These are phyloP conservation scores for Linanthus parryae DNA, from an alignment of 148 eudicot genomes.

Conservation along the genomic window DNA sequence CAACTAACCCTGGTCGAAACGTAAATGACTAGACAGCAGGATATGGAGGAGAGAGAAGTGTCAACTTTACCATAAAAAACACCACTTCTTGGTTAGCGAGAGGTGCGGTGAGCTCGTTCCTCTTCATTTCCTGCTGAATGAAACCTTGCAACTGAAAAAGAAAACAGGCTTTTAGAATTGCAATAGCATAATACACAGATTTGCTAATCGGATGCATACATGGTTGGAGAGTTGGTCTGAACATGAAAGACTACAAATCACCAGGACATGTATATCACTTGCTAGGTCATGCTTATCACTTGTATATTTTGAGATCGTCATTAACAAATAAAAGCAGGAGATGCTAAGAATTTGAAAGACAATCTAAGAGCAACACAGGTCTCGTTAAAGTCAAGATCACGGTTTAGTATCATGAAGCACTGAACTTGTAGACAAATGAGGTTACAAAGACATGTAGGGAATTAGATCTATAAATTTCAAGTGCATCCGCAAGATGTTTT, in stretches of 20 bases:
- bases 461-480: too few relatives aligned
- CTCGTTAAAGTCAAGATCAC: too few relatives aligned
- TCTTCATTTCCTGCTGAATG: slow-evolving; percentile 48
- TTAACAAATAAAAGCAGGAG: too few relatives aligned
- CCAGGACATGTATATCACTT: not conserved
- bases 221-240: not conserved
- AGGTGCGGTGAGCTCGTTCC: slow-evolving; percentile 41
- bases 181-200: not conserved
- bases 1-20: not conserved
- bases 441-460: too few relatives aligned
- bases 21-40: not conserved
- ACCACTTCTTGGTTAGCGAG: slow-evolving; percentile 65
- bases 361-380: too few relatives aligned
- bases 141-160: slow-evolving; percentile 58
- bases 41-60: slow-evolving; percentile 1
- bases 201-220: not conserved
- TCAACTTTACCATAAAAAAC: slow-evolving; percentile 57
- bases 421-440: too few relatives aligned
- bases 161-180: slow-evolving; percentile 1
- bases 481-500: too few relatives aligned
- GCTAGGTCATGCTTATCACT: not conserved
- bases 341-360: too few relatives aligned
- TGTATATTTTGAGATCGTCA: not conserved
- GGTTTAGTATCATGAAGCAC: too few relatives aligned
- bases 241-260: not conserved